Percentiles rank a stretch among this genome's conserved stretches.
phyloP scores from a whole-genome alignment of 495 filamentous ascomycete species.

The Penicillium diatomitis region DNA sequence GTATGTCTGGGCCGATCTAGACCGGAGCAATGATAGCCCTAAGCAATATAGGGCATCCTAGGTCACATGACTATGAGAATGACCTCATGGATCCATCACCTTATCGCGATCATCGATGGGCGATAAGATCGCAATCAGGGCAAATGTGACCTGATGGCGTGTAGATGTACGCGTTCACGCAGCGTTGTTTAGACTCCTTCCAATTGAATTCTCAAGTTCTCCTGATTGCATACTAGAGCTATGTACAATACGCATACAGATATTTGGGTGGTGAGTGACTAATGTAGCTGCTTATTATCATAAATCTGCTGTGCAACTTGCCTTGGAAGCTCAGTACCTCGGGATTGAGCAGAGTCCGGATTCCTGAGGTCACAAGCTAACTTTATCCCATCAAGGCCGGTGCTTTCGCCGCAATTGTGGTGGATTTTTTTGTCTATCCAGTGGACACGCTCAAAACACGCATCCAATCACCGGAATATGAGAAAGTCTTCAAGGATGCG shows the following conservation, averaged over 20 bases:
- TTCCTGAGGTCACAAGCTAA: not conserved
- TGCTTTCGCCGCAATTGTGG: conserved; percentile 69
- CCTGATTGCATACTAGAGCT: not conserved
- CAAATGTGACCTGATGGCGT: not conserved
- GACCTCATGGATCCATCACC: conserved; percentile 6
- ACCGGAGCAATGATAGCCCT: conserved; percentile 5
- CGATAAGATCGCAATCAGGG: conserved; percentile 4
- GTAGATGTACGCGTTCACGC: not conserved
- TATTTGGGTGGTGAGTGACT: conserved; percentile 37
- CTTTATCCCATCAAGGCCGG: conserved; percentile 48
- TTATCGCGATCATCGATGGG: not conserved
- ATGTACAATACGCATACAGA: conserved; percentile 44
- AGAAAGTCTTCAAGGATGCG: conserved; percentile 48
- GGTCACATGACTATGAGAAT: conserved; percentile 9
- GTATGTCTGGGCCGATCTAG: not conserved
- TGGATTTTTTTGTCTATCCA: conserved; percentile 75
- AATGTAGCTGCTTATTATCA: not conserved
- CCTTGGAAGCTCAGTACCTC: not conserved
- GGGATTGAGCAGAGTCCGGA: not conserved
- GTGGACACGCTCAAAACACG: conserved; percentile 82
- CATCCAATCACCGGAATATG: conserved; percentile 67
- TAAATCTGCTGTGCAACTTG: not conserved
- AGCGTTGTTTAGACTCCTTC: not conserved
- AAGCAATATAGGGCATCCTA: conserved; percentile 7
- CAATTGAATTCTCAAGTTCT: not conserved